Evolutionary conservation across 495 filamentous ascomycete genomes (phyloP).

Genomic region (Annulohypoxylon maeteangense): DNA sequence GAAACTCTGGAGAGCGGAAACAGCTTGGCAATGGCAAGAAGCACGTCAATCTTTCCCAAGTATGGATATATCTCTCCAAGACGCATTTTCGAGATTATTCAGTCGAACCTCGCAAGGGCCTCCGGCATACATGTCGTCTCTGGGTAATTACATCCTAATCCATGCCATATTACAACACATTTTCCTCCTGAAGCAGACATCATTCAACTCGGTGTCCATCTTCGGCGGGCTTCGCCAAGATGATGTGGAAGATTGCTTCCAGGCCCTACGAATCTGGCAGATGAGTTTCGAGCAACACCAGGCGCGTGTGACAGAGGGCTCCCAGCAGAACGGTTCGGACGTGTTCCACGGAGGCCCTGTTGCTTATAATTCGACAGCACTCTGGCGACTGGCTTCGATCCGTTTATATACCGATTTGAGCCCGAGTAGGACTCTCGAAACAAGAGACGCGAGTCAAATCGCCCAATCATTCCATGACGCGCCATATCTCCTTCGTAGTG

Average conservation of each 20-base stretch:
- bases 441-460: conserved; percentile 68
- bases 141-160: conserved; percentile 75
- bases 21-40: conserved; percentile 62
- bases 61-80: conserved; percentile 61
- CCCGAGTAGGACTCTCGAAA: conserved; percentile 69
- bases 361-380: conserved; percentile 73
- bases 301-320: conserved; percentile 51
- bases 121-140: conserved; percentile 65
- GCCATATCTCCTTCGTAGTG: conserved; percentile 66
- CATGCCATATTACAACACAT: conserved; percentile 76
- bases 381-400: conserved; percentile 73
- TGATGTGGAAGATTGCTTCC: conserved; percentile 66
- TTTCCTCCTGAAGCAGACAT: conserved; percentile 71
- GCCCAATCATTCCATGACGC: conserved; percentile 67
- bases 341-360: conserved; percentile 67
- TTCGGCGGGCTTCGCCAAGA: conserved; percentile 63
- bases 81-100: conserved; percentile 60
- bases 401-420: conserved; percentile 73
- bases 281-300: conserved; percentile 68
- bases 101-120: conserved; percentile 57
- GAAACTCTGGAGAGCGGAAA: conserved; percentile 64
- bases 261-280: conserved; percentile 71
- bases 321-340: conserved; percentile 49
- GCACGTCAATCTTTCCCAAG: conserved; percentile 54
- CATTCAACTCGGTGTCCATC: conserved; percentile 54